Conservation (phyloP, 2,329 filamentous ascomycete genomes). For the Ophiostoma montium region DNA sequence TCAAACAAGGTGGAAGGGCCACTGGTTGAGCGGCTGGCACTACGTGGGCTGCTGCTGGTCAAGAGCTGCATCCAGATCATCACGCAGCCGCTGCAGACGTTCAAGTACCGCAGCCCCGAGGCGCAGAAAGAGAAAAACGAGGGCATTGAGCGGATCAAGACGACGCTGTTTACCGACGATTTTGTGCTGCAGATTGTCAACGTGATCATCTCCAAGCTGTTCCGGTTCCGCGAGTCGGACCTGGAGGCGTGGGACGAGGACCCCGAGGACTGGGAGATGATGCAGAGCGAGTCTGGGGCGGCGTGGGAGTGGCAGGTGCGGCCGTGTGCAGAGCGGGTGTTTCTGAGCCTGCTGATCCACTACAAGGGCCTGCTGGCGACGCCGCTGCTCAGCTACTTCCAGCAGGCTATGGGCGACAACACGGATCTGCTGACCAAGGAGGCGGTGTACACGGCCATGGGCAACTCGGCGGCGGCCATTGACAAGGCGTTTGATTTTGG, state of each 20-base stretch:
- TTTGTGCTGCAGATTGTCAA: constrained; percentile 74
- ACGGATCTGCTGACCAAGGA: constrained; percentile 73
- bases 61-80: constrained; percentile 75
- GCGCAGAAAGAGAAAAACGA: constrained; percentile 62
- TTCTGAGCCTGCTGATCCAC: constrained; percentile 79
- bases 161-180: constrained; percentile 58
- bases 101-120: constrained; percentile 65
- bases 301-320: constrained; percentile 88
- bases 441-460: constrained; percentile 86
- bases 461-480: constrained; percentile 66
- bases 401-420: constrained; percentile 52
- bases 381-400: constrained; percentile 71
- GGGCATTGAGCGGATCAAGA: constrained; percentile 56
- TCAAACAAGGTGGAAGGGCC: constrained; percentile 40
- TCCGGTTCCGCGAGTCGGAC: constrained; percentile 74
- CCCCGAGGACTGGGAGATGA: constrained; percentile 87
- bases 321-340: constrained; percentile 85
- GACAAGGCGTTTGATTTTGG: constrained; percentile 71
- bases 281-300: constrained; percentile 70
- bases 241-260: constrained; percentile 88
- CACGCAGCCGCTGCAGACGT: constrained; percentile 65
- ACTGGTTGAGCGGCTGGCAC: constrained; percentile 61
- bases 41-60: constrained; percentile 72
- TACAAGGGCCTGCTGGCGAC: constrained; percentile 71
- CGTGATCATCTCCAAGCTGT: constrained; percentile 71